Evolutionary conservation across 345 rosid species (phyloP), one percentile per base, ranked within the genome.

Genomic region (Eucalyptus brandiana): DNA sequence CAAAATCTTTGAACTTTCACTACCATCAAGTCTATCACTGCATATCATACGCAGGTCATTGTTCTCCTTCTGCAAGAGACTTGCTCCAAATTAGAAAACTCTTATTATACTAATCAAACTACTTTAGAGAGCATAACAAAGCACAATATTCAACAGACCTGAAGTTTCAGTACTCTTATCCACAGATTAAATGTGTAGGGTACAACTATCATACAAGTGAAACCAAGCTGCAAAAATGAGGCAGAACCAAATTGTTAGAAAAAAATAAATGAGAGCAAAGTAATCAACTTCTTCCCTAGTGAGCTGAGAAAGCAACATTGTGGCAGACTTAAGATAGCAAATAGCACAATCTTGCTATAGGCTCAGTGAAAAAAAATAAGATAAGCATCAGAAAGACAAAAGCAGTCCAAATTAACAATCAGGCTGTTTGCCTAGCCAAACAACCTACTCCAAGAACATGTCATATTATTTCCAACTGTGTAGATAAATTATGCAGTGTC

Each of bases 61-160:
- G 87, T 91, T 95, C 92, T 96, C 98, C 92, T 91, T 96, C 99
- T 96, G 97, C 93, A 94, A 91, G 90, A 88, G 87, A 89, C 87
- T 80, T 34, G 86, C 54, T 85, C 37, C 50, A 37, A 81, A 62
- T 48, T 86, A 87, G 44, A 60, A 69, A 88, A 87, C 53, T 67
- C 88, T 13, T 85, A 45, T 48, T 58, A 88, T 34, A 88, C 56
- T 15, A 60, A 9, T 44, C 17, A 42, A 60, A 76, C 30, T n/a
- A 50, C 87, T 51, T 62, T 34, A 89, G 53, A 86, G 56, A 90
- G 87, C 44, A 50, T 13, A 87, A 76, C 34, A 37, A 42, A 30
- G 37, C 30, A 86, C 53, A 47, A 30, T 5, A 34, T 37, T 16
- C 28, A 5, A 37, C 40, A 28, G 13, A 97, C 99, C 98, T 96